Evolutionary conservation across 2,329 filamentous ascomycete genomes (phyloP).

Genomic region (Clonostachys solani): DNA sequence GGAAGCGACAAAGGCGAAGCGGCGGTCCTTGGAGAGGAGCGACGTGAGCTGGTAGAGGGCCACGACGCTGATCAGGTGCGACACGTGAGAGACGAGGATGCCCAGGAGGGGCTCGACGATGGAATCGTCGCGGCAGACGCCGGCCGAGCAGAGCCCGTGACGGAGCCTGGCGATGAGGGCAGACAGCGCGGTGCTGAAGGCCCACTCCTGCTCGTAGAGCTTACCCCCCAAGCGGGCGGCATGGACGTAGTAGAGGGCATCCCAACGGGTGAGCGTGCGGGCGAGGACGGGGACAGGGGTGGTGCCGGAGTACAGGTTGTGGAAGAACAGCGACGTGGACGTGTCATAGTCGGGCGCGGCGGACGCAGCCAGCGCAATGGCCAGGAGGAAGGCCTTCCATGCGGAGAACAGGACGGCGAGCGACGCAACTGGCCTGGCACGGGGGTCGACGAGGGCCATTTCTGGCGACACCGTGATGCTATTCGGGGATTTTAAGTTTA

Average conservation of each 20-base stretch:
- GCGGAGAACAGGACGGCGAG: conserved; percentile 39
- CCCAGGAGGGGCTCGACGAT: conserved; percentile 47
- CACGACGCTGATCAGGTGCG: conserved; percentile 73
- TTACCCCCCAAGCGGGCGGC: conserved; percentile 56
- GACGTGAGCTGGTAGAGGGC: conserved; percentile 63
- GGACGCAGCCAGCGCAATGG: conserved; percentile 47
- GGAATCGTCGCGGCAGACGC: conserved; percentile 9
- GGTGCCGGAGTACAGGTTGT: conserved; percentile 26
- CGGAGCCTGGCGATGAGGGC: conserved; percentile 29
- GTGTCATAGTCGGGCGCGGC: conserved; percentile 71
- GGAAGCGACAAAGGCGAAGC: conserved; percentile 61
- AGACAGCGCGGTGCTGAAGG: conserved; percentile 58
- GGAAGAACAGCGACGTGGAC: conserved; percentile 53
- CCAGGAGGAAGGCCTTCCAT: conserved; percentile 67
- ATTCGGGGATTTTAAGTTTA: not conserved
- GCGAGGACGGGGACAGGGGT: conserved; percentile 27
- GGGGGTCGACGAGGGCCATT: conserved; percentile 9
- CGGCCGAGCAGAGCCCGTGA: conserved; percentile 14
- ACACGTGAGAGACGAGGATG: conserved; percentile 64
- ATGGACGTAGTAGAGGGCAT: conserved; percentile 72
- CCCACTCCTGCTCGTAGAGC: conserved; percentile 80
- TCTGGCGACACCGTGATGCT: no score
- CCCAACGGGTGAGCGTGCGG: conserved; percentile 68
- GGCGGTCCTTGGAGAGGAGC: conserved; percentile 39
- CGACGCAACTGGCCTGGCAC: conserved; percentile 12